phyloP scores from a whole-genome alignment of 805 yeast species.

The Schwanniomyces vanrijiae region DNA sequence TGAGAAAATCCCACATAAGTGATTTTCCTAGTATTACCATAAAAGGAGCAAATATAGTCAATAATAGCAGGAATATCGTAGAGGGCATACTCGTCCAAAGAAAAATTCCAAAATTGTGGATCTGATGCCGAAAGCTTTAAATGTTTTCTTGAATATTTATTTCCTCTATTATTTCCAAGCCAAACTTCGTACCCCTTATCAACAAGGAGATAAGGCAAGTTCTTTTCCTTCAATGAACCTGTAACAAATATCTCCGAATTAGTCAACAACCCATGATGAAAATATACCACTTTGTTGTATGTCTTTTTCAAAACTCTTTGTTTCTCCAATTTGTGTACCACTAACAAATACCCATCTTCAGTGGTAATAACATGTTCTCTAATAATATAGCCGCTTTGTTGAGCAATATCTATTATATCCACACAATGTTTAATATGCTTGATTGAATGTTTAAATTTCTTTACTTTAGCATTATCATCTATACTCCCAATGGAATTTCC shows the following conservation, averaged over 20 bases:
- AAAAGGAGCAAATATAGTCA: conserved; percentile 18
- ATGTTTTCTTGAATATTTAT: conserved; percentile 32
- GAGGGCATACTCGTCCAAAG: conserved; percentile 31
- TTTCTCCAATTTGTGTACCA: conserved; percentile 26
- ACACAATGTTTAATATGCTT: conserved; percentile 11
- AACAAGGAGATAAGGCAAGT: conserved; percentile 20
- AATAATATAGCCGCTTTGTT: conserved; percentile 20
- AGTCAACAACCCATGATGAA: conserved; percentile 32
- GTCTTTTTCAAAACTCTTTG: background rate
- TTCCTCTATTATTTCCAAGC: conserved; percentile 27
- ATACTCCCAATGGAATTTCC: background rate
- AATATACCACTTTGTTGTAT: conserved; percentile 20
- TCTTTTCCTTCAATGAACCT: conserved; percentile 21
- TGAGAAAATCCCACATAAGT: conserved; percentile 31
- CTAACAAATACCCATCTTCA: conserved; percentile 26
- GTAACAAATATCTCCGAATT: conserved; percentile 38
- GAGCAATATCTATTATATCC: conserved; percentile 24
- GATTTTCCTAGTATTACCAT: conserved; percentile 14
- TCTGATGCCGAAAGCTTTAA: conserved; percentile 22
- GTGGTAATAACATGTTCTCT: conserved; percentile 32
- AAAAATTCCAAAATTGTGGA: conserved; percentile 28
- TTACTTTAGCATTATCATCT: background rate
- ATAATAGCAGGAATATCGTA: conserved; percentile 30
- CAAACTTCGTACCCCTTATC: conserved; percentile 25
- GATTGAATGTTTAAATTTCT: background rate